These are phyloP conservation scores for Plasmodium malariae DNA, from an alignment of 169 alveolate genomes.

Conservation along the genomic window DNA sequence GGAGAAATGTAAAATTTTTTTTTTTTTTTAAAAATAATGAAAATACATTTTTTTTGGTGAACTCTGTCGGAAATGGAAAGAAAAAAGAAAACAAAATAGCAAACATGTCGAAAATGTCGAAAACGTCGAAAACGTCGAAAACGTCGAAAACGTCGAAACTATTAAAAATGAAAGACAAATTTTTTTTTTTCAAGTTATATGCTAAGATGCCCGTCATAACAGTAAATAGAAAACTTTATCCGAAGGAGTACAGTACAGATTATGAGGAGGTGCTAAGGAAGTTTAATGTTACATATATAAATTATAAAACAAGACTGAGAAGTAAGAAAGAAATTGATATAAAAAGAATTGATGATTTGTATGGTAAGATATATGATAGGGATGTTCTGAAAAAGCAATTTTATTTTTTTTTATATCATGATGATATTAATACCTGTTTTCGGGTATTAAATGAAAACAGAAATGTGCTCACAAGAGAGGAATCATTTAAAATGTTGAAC, in stretches of 20 bases:
- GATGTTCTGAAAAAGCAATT: conserved; percentile 83
- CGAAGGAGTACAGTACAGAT: conserved; percentile 77
- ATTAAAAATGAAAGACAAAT: not conserved
- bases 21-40: too few relatives aligned
- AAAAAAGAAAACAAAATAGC: too few relatives aligned
- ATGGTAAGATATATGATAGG: conserved; percentile 84
- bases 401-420: conserved; percentile 82
- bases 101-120: too few relatives aligned
- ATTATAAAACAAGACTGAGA: conserved; percentile 85
- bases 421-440: conserved; percentile 82
- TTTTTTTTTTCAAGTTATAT: not conserved
- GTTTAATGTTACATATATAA: conserved; percentile 80
- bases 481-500: conserved; percentile 78
- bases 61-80: too few relatives aligned
- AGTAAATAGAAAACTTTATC: conserved; percentile 42
- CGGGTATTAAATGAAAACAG: conserved; percentile 81
- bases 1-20: too few relatives aligned
- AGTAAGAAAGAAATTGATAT: conserved; percentile 82
- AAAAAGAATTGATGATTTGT: conserved; percentile 79
- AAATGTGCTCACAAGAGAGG: conserved; percentile 80
- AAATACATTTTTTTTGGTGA: too few relatives aligned
- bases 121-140: too few relatives aligned
- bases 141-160: too few relatives aligned
- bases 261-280: conserved; percentile 83
- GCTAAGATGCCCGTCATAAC: conserved; percentile 74